Percentiles rank a stretch among this genome's conserved stretches.
Evolutionary conservation across 2,329 filamentous ascomycete genomes (phyloP).

Genomic region (Alternaria arborescens): DNA sequence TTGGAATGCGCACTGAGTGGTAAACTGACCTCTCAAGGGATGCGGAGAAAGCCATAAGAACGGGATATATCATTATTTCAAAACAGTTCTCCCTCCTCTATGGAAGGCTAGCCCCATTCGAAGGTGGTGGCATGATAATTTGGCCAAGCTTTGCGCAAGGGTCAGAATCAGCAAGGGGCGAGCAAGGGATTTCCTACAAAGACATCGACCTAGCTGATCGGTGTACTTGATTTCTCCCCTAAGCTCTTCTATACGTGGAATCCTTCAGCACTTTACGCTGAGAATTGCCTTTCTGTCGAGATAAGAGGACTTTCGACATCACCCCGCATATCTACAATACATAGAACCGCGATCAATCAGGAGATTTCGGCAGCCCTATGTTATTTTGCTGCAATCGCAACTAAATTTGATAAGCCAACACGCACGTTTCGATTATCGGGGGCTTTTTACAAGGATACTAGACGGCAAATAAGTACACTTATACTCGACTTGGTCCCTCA

Average conservation of each 20-base stretch:
- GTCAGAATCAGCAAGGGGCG: background rate
- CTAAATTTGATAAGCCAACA: background rate
- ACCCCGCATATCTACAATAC: background rate
- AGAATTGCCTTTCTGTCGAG: too few species aligned
- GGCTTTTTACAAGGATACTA: background rate
- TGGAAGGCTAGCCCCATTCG: background rate
- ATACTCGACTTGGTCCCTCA: slow-evolving; percentile 7
- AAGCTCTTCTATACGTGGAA: background rate
- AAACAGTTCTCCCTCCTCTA: background rate
- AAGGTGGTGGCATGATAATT: background rate
- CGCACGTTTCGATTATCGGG: background rate
- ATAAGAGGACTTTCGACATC: background rate
- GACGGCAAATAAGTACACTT: background rate
- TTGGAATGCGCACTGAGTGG: background rate
- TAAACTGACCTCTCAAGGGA: background rate
- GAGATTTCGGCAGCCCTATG: slow-evolving; percentile 4
- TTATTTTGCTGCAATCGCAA: slow-evolving; percentile 1
- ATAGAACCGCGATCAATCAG: background rate
- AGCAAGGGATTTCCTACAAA: slow-evolving; percentile 9
- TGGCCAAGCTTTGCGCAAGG: slow-evolving; percentile 6
- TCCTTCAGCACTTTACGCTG: background rate
- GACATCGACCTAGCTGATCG: background rate
- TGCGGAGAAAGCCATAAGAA: background rate
- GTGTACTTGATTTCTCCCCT: background rate
- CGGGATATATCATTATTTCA: background rate